Percentiles rank a stretch among this genome's conserved stretches.
These are phyloP conservation scores for Kandelia obovata DNA, from an alignment of 345 rosid species.

Conservation along the genomic window DNA sequence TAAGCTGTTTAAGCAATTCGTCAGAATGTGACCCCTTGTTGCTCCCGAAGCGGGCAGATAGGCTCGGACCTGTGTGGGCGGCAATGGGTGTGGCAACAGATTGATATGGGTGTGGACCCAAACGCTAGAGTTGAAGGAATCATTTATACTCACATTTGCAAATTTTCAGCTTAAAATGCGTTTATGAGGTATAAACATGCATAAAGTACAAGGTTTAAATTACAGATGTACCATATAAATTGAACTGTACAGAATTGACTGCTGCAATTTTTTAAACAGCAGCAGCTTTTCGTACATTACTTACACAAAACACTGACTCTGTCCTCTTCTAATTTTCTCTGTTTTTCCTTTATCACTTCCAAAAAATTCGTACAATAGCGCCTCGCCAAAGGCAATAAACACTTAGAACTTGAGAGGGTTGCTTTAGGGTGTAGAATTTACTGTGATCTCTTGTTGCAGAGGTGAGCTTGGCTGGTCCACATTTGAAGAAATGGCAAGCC, in stretches of 20 bases:
- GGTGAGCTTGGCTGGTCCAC: slow-evolving; percentile 49
- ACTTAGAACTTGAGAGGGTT: slow-evolving; percentile 18
- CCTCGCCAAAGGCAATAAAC: slow-evolving; percentile 17
- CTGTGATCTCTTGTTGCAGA: slow-evolving; percentile 47
- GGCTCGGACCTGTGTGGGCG: too few species aligned
- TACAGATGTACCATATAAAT: slow-evolving; percentile 15
- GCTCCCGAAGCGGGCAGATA: too few species aligned
- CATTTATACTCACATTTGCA: slow-evolving; percentile 1
- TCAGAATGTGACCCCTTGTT: too few species aligned
- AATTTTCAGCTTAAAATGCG: neutral
- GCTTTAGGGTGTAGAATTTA: slow-evolving; percentile 59
- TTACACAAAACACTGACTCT: slow-evolving; percentile 8
- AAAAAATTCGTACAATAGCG: slow-evolving; percentile 11
- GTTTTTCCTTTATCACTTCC: neutral
- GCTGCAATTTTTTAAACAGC: slow-evolving; percentile 17
- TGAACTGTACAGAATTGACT: slow-evolving; percentile 31
- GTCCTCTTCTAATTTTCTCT: neutral
- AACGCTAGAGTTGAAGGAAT: neutral
- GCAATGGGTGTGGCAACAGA: too few species aligned
- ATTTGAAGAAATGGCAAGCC: slow-evolving; percentile 58
- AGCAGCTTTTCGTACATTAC: slow-evolving; percentile 9
- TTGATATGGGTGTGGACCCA: too few species aligned
- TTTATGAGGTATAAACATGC: neutral
- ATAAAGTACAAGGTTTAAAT: slow-evolving; percentile 19
- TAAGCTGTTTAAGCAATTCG: too few species aligned